A percentile compares a stretch with the other conserved stretches of the same genome.
Evolutionary conservation across 441 rosid genomes (phyloP).

Genomic region (Cnidoscolus chayamansa): DNA sequence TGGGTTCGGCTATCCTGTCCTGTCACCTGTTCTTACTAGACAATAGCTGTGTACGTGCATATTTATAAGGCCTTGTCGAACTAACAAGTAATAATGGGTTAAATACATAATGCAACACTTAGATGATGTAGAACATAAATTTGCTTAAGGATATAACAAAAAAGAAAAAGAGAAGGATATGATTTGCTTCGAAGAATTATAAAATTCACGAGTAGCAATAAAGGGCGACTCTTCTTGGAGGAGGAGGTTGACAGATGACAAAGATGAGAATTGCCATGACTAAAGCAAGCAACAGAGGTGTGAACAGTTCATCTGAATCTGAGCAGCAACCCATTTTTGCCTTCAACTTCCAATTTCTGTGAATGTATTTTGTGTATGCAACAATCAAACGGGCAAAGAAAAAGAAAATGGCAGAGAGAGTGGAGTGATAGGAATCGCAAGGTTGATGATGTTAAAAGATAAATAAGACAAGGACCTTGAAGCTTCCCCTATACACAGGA

Average conservation of each 20-base stretch:
- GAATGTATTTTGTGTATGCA: neutral
- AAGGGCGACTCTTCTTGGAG: conserved; percentile 29
- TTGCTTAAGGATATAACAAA: too few relatives aligned
- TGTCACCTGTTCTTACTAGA: too few relatives aligned
- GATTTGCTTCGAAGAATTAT: too few relatives aligned
- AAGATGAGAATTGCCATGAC: conserved; percentile 28
- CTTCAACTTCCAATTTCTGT: conserved; percentile 4
- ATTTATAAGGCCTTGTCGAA: too few relatives aligned
- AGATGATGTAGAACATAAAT: too few relatives aligned
- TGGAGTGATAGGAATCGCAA: neutral
- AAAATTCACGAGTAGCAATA: conserved; percentile 22
- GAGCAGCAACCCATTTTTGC: conserved; percentile 28
- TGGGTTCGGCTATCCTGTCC: too few relatives aligned
- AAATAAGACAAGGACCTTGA: conserved; percentile 5
- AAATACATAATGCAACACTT: too few relatives aligned
- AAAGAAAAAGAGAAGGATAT: too few relatives aligned
- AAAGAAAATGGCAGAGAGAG: neutral
- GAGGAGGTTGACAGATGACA: conserved; percentile 27
- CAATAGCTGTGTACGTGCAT: too few relatives aligned
- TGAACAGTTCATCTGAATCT: conserved; percentile 24
- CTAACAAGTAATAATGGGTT: too few relatives aligned
- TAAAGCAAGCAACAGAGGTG: conserved; percentile 22
- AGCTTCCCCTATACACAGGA: conserved; percentile 12
- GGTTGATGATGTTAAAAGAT: neutral
- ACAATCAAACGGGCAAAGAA: neutral